A percentile compares a stretch with the other conserved stretches of the same genome.
These are phyloP conservation scores for Arthroderma uncinatum DNA, from an alignment of 2,329 filamentous ascomycete species.

Conservation along the genomic window DNA sequence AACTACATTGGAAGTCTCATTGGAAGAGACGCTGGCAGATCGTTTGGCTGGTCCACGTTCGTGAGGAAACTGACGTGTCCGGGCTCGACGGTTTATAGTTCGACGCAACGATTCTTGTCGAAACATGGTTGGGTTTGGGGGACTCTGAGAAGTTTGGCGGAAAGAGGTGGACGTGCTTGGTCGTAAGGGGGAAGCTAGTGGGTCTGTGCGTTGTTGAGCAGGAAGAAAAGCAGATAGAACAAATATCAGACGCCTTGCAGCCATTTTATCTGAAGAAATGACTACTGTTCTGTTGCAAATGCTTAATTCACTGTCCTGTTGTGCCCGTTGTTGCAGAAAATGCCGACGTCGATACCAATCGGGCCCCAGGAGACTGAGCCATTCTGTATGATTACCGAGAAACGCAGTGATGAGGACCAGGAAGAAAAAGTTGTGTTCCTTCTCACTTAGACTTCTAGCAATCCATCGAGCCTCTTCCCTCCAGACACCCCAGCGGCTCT, in stretches of 20 bases:
- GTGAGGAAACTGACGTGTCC: constrained; percentile 35
- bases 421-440: constrained; percentile 50
- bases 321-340: constrained; percentile 40
- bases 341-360: constrained; percentile 45
- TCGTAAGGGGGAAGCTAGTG: constrained; percentile 29
- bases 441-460: constrained; percentile 43
- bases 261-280: constrained; percentile 49
- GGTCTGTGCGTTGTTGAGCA: constrained; percentile 33
- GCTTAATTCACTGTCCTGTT: constrained; percentile 37
- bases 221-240: constrained; percentile 49
- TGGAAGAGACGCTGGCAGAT: constrained; percentile 37
- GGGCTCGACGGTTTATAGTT: constrained; percentile 42
- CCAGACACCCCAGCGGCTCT: constrained; percentile 51
- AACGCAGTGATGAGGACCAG: constrained; percentile 49
- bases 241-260: constrained; percentile 47
- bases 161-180: constrained; percentile 37
- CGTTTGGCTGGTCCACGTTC: constrained; percentile 26
- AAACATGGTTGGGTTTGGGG: constrained; percentile 39
- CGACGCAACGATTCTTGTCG: constrained; percentile 44
- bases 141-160: constrained; percentile 43
- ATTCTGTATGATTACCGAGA: constrained; percentile 49
- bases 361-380: constrained; percentile 45
- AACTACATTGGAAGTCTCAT: constrained; percentile 29
- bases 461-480: constrained; percentile 50
- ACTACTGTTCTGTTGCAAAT: constrained; percentile 47